phyloP scores from a whole-genome alignment of 1,139 yeast genomes.

The Candida albicans region DNA sequence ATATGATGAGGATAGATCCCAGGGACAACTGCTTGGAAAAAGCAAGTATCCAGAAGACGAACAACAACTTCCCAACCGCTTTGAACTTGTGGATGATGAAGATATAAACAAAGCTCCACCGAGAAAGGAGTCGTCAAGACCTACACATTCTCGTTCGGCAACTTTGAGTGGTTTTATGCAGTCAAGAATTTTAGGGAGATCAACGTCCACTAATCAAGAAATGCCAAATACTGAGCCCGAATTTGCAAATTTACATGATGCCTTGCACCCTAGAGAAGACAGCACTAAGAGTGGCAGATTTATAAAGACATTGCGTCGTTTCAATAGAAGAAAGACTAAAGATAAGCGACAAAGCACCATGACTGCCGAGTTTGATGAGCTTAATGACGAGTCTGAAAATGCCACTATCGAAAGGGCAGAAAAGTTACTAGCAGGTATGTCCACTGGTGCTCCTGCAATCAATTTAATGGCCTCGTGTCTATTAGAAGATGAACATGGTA shows the following conservation, averaged over 20 bases:
- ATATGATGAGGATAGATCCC: constrained; percentile 24
- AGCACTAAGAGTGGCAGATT: constrained; percentile 18
- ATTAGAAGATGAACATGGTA: constrained; percentile 74
- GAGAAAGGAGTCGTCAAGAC: background rate
- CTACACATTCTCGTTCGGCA: constrained; percentile 9
- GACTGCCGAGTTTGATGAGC: constrained; percentile 19
- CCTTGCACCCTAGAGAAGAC: constrained; percentile 15
- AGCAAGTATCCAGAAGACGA: constrained; percentile 15
- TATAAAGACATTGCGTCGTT: constrained; percentile 26
- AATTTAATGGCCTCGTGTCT: constrained; percentile 74
- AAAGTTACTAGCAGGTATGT: constrained; percentile 59
- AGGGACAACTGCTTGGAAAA: background rate
- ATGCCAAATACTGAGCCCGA: constrained; percentile 1
- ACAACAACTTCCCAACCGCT: constrained; percentile 5
- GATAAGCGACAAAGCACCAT: constrained; percentile 24
- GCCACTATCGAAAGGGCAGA: constrained; percentile 56
- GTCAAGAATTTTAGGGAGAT: constrained; percentile 15
- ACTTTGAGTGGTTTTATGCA: constrained; percentile 17
- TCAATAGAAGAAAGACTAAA: constrained; percentile 27
- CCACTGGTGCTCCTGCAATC: constrained; percentile 80
- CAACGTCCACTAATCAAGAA: constrained; percentile 10
- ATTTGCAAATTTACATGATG: constrained; percentile 5
- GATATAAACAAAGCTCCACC: background rate
- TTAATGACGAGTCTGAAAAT: constrained; percentile 23
- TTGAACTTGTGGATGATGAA: constrained; percentile 1